Evolutionary conservation across 2,329 filamentous ascomycete genomes (phyloP).

Genomic region (Alternaria arborescens): DNA sequence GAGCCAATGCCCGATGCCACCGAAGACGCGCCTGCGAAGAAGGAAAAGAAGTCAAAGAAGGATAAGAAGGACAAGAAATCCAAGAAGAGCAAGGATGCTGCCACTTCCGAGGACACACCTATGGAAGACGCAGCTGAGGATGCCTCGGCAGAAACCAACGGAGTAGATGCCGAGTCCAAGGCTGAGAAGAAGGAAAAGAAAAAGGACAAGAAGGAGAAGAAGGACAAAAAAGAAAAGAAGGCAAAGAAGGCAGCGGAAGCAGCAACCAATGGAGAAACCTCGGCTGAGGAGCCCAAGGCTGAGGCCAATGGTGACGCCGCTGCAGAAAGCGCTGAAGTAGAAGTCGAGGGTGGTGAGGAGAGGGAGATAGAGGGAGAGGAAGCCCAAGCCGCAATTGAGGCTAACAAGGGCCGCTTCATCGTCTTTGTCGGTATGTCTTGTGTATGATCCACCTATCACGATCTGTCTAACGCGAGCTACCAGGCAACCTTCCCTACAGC

Average conservation of each 20-base stretch:
- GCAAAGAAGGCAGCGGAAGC: slow-evolving; percentile 32
- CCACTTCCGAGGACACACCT: slow-evolving; percentile 17
- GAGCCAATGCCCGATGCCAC: slow-evolving; percentile 32
- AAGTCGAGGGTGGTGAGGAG: slow-evolving; percentile 25
- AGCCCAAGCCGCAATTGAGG: slow-evolving; percentile 16
- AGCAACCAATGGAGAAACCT: slow-evolving; percentile 23
- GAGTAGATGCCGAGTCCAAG: slow-evolving; percentile 27
- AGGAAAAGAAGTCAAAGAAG: slow-evolving; percentile 36
- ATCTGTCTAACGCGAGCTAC: slow-evolving; percentile 24
- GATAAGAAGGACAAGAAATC: slow-evolving; percentile 36
- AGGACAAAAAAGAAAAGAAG: slow-evolving; percentile 41
- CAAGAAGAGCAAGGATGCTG: slow-evolving; percentile 22
- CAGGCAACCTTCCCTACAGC: slow-evolving; percentile 87
- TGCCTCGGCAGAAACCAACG: slow-evolving; percentile 16
- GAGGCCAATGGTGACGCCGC: slow-evolving; percentile 26
- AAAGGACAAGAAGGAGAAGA: slow-evolving; percentile 39
- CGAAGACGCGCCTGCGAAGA: slow-evolving; percentile 23
- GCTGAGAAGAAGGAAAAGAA: slow-evolving; percentile 33
- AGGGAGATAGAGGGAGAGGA: slow-evolving; percentile 28
- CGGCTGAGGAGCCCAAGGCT: slow-evolving; percentile 23
- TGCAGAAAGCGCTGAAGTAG: slow-evolving; percentile 27
- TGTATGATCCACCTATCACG: neutral
- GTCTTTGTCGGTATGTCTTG: slow-evolving; percentile 72
- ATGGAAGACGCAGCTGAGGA: slow-evolving; percentile 23
- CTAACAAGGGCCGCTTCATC: slow-evolving; percentile 69